Evolutionary conservation across 805 yeast genomes (phyloP), one percentile per base, ranked within the genome.

Genomic region (Candida vartiovaarae): DNA sequence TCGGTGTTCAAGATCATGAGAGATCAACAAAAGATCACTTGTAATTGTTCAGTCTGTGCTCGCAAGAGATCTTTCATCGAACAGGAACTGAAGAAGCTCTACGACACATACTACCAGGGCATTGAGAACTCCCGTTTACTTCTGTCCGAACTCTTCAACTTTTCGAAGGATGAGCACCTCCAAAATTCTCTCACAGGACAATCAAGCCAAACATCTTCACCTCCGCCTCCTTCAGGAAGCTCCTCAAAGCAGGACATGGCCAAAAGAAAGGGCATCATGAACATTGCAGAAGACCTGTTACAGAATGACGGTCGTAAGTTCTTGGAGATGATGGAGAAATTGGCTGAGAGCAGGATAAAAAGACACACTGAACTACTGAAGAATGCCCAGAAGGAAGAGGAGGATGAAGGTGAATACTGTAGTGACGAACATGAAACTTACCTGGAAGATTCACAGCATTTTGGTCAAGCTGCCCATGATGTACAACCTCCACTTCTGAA

Each of bases 11-110:
- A 74, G 39, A 71, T 78, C 36, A 76, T 87, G 60, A 76, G 74
- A 47, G 78, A 73, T 46, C 79, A 78, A 55, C 82, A 78, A 55
- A 69, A 71, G 49, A 65, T 68, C 26, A 61, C 60, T 10, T 89
- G 96, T 60, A 72, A 77, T 45, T 90, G 96, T 59, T 67, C 80
- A 4, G 78, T 78, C 20, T 90, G 96, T 65, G 91, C 90, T 2
- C 74, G 85, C 38, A 81, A 84, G 52, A 78, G 82, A 54, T 63
- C 68, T 40, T 78, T 86, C 11, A 75, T 87, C 49, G 93, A 84
- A 56, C 80, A 77, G 52, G 95, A 86, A 59, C 71, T 89, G 55
- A 88, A 81, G 53, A 75, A 75, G 43, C 74, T 86, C 6, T 87
- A 84, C 57, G 82, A 82, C 48, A 76, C 78, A 15, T 79, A 82